Conservation (phyloP, 306 rosid species). For the Crataegus laevigata region DNA sequence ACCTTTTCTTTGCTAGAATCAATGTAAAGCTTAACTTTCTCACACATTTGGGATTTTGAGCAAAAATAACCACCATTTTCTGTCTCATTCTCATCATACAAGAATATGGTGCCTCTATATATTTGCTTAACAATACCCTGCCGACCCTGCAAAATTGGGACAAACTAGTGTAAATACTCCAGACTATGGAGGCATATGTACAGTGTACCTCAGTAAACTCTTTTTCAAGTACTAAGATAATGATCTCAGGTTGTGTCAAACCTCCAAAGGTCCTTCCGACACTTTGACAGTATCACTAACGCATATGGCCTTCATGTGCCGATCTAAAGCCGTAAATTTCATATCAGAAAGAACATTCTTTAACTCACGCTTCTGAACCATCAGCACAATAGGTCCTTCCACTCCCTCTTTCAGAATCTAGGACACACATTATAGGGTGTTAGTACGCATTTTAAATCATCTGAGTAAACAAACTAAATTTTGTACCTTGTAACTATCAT, state of each 20-base stretch:
- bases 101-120: slow-evolving; percentile 62
- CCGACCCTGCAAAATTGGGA: slow-evolving; percentile 55
- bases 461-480: slow-evolving; percentile 3
- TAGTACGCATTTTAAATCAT: not conserved
- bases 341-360: slow-evolving; percentile 54
- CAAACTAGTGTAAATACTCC: slow-evolving; percentile 10
- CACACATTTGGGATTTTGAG: slow-evolving; percentile 70
- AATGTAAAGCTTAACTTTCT: slow-evolving; percentile 57
- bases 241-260: slow-evolving; percentile 22
- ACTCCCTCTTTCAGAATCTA: slow-evolving; percentile 74
- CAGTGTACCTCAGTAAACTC: not conserved
- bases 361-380: slow-evolving; percentile 41
- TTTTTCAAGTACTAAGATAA: not conserved
- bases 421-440: slow-evolving; percentile 5
- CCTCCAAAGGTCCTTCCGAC: slow-evolving; percentile 70
- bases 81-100: slow-evolving; percentile 55
- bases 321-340: slow-evolving; percentile 77
- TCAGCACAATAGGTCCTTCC: slow-evolving; percentile 58
- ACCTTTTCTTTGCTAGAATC: slow-evolving; percentile 61
- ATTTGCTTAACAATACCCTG: slow-evolving; percentile 82
- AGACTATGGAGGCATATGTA: not conserved
- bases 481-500: slow-evolving; percentile 72
- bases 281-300: slow-evolving; percentile 66
- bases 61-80: slow-evolving; percentile 77
- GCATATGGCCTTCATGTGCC: slow-evolving; percentile 46